Base-by-base conservation (phyloP, 345 rosid genomes). In the Clarkia xantiana region DNA sequence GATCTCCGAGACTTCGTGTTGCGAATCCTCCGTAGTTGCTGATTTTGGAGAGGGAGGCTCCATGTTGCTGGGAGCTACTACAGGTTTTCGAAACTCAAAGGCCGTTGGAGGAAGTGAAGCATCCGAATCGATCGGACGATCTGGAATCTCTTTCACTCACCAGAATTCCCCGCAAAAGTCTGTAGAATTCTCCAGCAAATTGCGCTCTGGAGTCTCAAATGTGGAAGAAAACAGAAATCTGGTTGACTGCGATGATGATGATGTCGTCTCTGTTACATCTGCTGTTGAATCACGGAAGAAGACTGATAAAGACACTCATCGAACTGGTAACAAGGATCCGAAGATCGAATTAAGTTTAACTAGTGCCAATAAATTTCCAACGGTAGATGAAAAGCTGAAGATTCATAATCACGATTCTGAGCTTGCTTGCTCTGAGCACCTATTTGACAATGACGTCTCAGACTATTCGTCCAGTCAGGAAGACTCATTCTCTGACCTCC, bases 381-480 rank as follows among this genome's bases (percentile, higher is more conserved):
- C 60, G 15, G 71, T 64, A 47, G 76, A 75, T 51, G 70, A 57
- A 55, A 71, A 73, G 63, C 58, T 60, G 46, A 64, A 60, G 52
- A 59, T 56, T 66, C 44, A 57, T 38, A 69, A 57, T 58, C 34
- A 55, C 47, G 82, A 70, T 59, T 55, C 79, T 15, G 78, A 76
- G 63, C 94, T 90, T 38, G 69, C 71, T 53, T 90, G 97, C 54
- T 46, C 69, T 15, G 94, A 90, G 83, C 56, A 77, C 40, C 59
- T 90, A 42, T 52, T 78, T 0, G 61, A 52, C 55, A 76, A 71
- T 40, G 87, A 76, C 64, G 66, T 45, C 49, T 73, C 84, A 2
- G 80, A 73, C 15, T 65, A 56, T 70, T 67, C 75, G 18, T 74
- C 76, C 11, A 62, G 65, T 69, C 67, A 57, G 44, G 74, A 71